These are phyloP conservation scores for Skeletonema potamos DNA, from an alignment of 108 stramenopile species.

Conservation along the genomic window DNA sequence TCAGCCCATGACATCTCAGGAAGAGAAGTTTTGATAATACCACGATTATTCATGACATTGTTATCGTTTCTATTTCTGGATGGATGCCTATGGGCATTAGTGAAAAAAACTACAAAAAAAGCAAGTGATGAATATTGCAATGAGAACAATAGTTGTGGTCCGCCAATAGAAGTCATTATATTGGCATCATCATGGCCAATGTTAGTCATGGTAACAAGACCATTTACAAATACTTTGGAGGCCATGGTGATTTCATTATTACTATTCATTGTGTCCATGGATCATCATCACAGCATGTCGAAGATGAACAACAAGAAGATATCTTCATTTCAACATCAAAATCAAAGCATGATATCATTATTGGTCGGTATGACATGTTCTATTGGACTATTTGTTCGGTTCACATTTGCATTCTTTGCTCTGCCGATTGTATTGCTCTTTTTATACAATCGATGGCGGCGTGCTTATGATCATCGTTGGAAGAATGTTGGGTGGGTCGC, in stretches of 20 bases:
- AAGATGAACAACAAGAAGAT: not conserved
- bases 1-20: no score
- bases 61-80: constrained; percentile 63
- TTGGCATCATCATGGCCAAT: constrained; percentile 73
- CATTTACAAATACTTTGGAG: constrained; percentile 83
- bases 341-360: constrained; percentile 2
- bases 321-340: no score
- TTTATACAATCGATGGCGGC: constrained; percentile 23
- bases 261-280: constrained; percentile 28
- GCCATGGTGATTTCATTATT: constrained; percentile 63
- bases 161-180: constrained; percentile 54
- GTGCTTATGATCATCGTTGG: not conserved
- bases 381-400: constrained; percentile 70
- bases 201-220: constrained; percentile 59
- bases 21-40: constrained; percentile 62
- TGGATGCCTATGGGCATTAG: constrained; percentile 50
- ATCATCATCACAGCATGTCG: not conserved
- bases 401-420: constrained; percentile 79
- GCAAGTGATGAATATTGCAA: not conserved
- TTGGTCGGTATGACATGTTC: constrained; percentile 57
- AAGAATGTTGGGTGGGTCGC: constrained; percentile 16
- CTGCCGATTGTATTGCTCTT: constrained; percentile 51
- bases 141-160: not conserved
- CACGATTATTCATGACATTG: constrained; percentile 64
- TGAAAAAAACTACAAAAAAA: constrained; percentile 8